These are phyloP conservation scores for Furcasterigmium sp. DNA, from an alignment of 2,329 filamentous ascomycete species.

Conservation along the genomic window DNA sequence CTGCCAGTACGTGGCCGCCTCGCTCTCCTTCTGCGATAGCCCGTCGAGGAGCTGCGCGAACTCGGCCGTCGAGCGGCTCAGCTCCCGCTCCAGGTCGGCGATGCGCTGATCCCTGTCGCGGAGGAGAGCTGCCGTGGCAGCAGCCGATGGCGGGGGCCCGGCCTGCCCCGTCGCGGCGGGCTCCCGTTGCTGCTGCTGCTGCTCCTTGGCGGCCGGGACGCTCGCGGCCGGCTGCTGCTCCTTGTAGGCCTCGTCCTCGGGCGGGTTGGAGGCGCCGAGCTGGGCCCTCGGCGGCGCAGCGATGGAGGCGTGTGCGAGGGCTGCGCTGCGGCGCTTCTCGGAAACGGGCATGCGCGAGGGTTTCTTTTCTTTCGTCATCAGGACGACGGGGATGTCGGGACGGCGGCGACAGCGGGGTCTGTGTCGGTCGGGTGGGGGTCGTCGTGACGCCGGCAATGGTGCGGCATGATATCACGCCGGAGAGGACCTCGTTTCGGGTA, in stretches of 20 bases:
- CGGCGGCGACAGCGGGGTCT: background rate
- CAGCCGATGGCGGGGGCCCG: conserved; percentile 16
- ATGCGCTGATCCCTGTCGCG: conserved; percentile 48
- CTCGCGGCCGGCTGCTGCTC: background rate
- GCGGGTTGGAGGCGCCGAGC: conserved; percentile 27
- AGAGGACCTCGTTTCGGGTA: too few species aligned
- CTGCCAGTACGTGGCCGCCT: conserved; percentile 54
- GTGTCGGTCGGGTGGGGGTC: background rate
- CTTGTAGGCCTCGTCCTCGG: conserved; percentile 9
- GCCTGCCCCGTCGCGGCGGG: conserved; percentile 16
- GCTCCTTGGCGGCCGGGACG: background rate
- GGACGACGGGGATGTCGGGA: conserved; percentile 3
- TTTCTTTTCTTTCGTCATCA: conserved; percentile 15
- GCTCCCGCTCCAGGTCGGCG: conserved; percentile 44
- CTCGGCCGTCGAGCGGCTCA: conserved; percentile 46
- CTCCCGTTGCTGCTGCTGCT: too few species aligned
- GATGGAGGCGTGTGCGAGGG: conserved; percentile 23
- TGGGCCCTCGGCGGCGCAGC: conserved; percentile 32
- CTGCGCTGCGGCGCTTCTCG: conserved; percentile 37
- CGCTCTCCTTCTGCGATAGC: conserved; percentile 48
- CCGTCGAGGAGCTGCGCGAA: conserved; percentile 48
- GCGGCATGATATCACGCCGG: conserved; percentile 8
- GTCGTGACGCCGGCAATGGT: conserved; percentile 3
- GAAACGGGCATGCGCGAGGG: conserved; percentile 15
- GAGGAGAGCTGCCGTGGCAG: conserved; percentile 20